Evolutionary conservation across 169 alveolate genomes (phyloP).

Genomic region (Prorocentrum cordatum): DNA sequence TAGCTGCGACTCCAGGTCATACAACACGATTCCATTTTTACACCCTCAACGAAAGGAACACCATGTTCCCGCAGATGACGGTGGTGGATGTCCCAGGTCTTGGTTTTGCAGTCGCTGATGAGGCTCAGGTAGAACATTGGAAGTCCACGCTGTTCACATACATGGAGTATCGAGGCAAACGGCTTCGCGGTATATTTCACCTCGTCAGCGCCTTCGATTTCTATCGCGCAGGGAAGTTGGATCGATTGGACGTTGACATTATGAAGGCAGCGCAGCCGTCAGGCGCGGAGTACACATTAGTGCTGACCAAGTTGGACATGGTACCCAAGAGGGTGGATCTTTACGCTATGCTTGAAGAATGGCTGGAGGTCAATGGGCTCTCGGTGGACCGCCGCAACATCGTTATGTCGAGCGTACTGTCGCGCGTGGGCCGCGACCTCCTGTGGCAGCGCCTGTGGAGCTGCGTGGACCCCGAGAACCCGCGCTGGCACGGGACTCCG

Average conservation of each 20-base stretch:
- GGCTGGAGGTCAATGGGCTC: not conserved
- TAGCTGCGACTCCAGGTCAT: not conserved
- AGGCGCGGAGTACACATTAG: not conserved
- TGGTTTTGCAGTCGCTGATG: not conserved
- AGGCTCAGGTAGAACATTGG: not conserved
- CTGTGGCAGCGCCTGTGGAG: not conserved
- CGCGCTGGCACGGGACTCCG: not conserved
- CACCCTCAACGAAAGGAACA: not conserved
- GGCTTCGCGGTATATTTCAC: not conserved
- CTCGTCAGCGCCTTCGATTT: not conserved
- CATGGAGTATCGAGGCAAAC: not conserved
- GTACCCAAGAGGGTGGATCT: not conserved
- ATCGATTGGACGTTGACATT: not conserved
- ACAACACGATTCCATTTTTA: not conserved
- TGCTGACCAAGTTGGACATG: not conserved
- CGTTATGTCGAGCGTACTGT: not conserved
- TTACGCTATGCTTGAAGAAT: too few relatives aligned
- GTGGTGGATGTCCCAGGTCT: not conserved
- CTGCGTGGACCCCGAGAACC: not conserved
- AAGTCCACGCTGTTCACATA: not conserved
- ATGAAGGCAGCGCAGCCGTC: not conserved
- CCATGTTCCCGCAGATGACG: not conserved
- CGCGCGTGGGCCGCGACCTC: not conserved
- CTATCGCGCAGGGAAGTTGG: not conserved
- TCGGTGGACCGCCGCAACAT: not conserved